Evolutionary conservation across 2,329 filamentous ascomycete genomes (phyloP).

Genomic region (Fusarium domesticum): DNA sequence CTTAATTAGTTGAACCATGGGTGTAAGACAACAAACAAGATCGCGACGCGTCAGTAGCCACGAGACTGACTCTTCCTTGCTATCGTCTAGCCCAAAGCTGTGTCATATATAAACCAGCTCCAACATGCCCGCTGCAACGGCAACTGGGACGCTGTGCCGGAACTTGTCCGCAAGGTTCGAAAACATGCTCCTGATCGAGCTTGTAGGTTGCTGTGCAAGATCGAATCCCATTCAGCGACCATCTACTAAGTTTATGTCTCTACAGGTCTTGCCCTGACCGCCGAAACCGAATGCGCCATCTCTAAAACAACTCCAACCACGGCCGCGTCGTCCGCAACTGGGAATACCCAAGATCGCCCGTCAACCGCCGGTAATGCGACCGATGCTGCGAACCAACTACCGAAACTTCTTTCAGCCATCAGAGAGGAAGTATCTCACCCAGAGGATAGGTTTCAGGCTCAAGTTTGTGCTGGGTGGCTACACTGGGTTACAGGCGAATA

Average conservation of each 20-base stretch:
- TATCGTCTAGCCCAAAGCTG: slow-evolving; percentile 63
- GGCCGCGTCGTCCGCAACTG: slow-evolving; percentile 15
- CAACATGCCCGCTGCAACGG: slow-evolving; percentile 85
- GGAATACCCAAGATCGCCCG: slow-evolving; percentile 32
- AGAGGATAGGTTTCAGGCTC: slow-evolving; percentile 72
- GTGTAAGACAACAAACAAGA: slow-evolving; percentile 31
- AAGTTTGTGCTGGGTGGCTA: slow-evolving; percentile 80
- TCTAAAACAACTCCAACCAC: slow-evolving; percentile 48
- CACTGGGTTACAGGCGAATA: slow-evolving; percentile 76
- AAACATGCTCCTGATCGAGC: slow-evolving; percentile 85
- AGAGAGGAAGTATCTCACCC: slow-evolving; percentile 52
- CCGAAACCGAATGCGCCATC: slow-evolving; percentile 66
- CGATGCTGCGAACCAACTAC: slow-evolving; percentile 44
- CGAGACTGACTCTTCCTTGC: slow-evolving; percentile 22
- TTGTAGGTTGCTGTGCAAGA: slow-evolving; percentile 61
- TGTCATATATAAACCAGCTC: slow-evolving; percentile 76
- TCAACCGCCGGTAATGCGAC: slow-evolving; percentile 44
- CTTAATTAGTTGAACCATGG: slow-evolving; percentile 35
- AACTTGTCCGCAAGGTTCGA: slow-evolving; percentile 86
- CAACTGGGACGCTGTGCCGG: slow-evolving; percentile 81
- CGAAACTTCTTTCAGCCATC: slow-evolving; percentile 54
- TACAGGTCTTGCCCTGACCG: slow-evolving; percentile 66
- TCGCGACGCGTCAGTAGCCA: slow-evolving; percentile 3
- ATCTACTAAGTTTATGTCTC: slow-evolving; percentile 7
- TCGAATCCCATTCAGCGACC: slow-evolving; percentile 5